Evolutionary conservation across 1,284 basidiomycete species (phyloP), one percentile per base, ranked within the genome.

Genomic region (Volvariella volvacea): DNA sequence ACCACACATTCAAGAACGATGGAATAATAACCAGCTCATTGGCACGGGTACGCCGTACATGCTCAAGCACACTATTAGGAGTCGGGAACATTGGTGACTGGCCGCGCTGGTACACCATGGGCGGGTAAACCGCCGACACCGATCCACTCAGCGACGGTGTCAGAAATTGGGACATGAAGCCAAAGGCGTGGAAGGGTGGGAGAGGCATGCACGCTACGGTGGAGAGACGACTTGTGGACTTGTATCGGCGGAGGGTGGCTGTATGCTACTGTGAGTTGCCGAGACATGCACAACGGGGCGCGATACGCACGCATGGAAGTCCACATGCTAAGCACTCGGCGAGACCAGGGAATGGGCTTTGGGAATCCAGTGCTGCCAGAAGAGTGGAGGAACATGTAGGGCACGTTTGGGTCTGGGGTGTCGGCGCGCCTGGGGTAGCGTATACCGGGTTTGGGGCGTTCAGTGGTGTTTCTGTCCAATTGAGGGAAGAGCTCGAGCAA

Each of bases 331-430:
- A 15, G 34, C 8, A 16, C 15, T 15, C 19, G 6, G 15, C 15
- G 34, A 6, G 34, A 20, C 34, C 14, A 36, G 15, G 34, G 7
- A 25, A 68, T 60, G 1, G 65, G 63, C 46, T 68, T 67, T 4
- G 65, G 65, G 20, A 65, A 50, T 25, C 64, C 65, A 16, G 65
- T 67, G 0, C 65, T 66, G 10, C 66, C 65, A 10, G 63, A 65
- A 4, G 63, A 63, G 44, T 68, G 65, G 50, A 67, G 50, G n/a
- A 7, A 36, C 8, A 36, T 6, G 15, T 6, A 36, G n/a, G 19
- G 14, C 8, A 8, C 6, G 8, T 36, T n/a, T 8, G 8, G 4
- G 8, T 36, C 43, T 3, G 61, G 55, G 10, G 48, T 51, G 8
- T 20, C 25, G 12, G n/a, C 2, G 2, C 47, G 10, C 3, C 40